phyloP scores from a whole-genome alignment of 495 filamentous ascomycete species.

The Penicillium parvum region DNA sequence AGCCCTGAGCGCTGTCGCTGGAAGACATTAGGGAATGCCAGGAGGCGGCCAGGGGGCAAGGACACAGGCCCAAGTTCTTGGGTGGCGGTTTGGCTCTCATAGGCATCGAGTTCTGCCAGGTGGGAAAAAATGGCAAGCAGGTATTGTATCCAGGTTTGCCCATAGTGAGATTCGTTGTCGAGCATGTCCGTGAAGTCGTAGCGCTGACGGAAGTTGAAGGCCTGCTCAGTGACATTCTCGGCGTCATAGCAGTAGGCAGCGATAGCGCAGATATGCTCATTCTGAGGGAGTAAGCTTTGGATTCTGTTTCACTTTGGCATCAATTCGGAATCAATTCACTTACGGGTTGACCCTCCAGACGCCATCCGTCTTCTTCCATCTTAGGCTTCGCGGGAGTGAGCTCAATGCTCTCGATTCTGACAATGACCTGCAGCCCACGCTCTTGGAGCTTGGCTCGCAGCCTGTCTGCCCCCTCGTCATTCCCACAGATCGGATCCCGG shows the following conservation, averaged over 20 bases:
- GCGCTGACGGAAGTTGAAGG: constrained; percentile 48
- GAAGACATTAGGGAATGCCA: constrained; percentile 32
- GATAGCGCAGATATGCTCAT: constrained; percentile 55
- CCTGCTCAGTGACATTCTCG: constrained; percentile 55
- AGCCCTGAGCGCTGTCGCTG: constrained; percentile 54
- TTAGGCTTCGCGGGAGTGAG: constrained; percentile 53
- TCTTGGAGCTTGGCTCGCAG: constrained; percentile 10
- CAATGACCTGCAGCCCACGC: constrained; percentile 53
- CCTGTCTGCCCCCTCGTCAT: too few species aligned
- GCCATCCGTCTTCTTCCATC: constrained; percentile 48
- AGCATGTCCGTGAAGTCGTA: constrained; percentile 27
- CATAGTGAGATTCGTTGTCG: constrained; percentile 26
- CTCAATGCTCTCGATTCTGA: constrained; percentile 59
- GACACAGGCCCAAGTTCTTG: constrained; percentile 36
- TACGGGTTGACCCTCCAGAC: constrained; percentile 50
- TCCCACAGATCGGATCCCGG: neutral
- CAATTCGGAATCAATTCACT: constrained; percentile 5
- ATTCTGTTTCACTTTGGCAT: neutral
- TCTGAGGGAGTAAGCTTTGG: constrained; percentile 19
- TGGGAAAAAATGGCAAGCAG: too few species aligned
- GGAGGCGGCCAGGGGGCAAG: constrained; percentile 27
- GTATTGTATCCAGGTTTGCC: constrained; percentile 32
- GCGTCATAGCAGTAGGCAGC: constrained; percentile 59
- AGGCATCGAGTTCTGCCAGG: neutral
- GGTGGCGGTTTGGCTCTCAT: constrained; percentile 10